Evolutionary conservation across 2,329 filamentous ascomycete genomes (phyloP).

Genomic region (Ophiostoma tasmaniense): DNA sequence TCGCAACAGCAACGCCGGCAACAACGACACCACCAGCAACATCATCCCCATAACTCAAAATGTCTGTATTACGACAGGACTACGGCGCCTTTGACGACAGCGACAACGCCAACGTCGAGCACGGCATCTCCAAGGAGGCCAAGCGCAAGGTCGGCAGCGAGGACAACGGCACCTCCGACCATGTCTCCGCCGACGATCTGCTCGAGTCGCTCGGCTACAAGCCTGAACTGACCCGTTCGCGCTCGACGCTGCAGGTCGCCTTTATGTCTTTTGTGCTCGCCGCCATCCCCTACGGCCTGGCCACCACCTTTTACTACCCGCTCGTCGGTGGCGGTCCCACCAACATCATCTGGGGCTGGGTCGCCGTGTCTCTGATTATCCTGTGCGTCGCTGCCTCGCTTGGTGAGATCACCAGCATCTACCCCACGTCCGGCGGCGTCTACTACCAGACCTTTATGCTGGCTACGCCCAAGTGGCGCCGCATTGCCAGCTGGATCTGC

Average conservation of each 20-base stretch:
- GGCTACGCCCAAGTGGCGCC: background rate
- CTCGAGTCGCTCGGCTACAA: constrained; percentile 6
- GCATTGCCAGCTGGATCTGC: constrained; percentile 8
- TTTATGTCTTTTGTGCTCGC: constrained; percentile 8
- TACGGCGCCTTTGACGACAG: constrained; percentile 3
- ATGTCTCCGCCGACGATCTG: constrained; percentile 4
- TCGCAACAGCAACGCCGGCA: background rate
- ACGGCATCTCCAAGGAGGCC: background rate
- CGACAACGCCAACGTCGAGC: background rate
- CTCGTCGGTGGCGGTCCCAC: constrained; percentile 4
- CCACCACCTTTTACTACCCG: constrained; percentile 5
- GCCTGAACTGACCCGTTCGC: constrained; percentile 1
- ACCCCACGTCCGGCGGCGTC: constrained; percentile 7
- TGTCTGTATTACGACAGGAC: constrained; percentile 9
- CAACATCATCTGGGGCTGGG: constrained; percentile 10
- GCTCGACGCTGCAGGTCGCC: constrained; percentile 7
- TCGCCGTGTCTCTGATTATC: constrained; percentile 4
- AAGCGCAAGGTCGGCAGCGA: constrained; percentile 5
- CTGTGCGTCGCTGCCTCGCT: constrained; percentile 4
- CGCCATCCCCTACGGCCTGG: constrained; percentile 3
- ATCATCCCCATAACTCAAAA: background rate
- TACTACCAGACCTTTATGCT: constrained; percentile 9
- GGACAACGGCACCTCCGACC: background rate
- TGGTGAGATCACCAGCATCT: constrained; percentile 6
- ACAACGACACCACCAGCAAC: background rate